A percentile compares a stretch with the other conserved stretches of the same genome.
Conservation (phyloP, 441 rosid species). For the Bocquillonia castaneifolia region DNA sequence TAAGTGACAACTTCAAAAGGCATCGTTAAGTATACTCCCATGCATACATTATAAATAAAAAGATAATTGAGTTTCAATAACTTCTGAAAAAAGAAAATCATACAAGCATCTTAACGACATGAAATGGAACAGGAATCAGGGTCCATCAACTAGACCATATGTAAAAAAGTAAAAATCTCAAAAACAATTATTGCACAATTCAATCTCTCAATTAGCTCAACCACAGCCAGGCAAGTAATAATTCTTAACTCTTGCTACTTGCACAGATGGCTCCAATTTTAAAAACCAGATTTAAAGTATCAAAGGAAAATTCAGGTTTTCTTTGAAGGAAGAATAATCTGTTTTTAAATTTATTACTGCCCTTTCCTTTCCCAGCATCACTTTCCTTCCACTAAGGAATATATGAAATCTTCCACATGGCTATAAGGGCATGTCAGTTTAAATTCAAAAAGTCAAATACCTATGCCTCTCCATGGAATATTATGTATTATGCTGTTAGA, state of each 20-base stretch:
- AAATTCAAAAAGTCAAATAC: not conserved
- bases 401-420: not conserved
- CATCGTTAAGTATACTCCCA: not conserved
- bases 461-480: not conserved
- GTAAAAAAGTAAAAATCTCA: not conserved
- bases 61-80: not conserved
- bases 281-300: not conserved
- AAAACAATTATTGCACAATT: not conserved
- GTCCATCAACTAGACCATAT: not conserved
- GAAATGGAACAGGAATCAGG: not conserved
- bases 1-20: not conserved
- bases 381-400: slow-evolving; percentile 1
- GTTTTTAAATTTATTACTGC: not conserved
- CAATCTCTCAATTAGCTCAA: not conserved
- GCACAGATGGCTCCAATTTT: not conserved
- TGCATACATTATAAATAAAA: not conserved
- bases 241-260: not conserved
- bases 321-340: not conserved
- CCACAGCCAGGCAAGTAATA: not conserved
- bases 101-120: not conserved
- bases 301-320: not conserved
- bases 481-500: not conserved
- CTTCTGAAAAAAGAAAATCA: not conserved
- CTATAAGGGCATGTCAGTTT: not conserved
- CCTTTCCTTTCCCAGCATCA: not conserved